Percentiles rank a stretch among this genome's conserved stretches.
These are phyloP conservation scores for Leptomonas seymouri DNA, from an alignment of 208 protist genomes.

Conservation along the genomic window DNA sequence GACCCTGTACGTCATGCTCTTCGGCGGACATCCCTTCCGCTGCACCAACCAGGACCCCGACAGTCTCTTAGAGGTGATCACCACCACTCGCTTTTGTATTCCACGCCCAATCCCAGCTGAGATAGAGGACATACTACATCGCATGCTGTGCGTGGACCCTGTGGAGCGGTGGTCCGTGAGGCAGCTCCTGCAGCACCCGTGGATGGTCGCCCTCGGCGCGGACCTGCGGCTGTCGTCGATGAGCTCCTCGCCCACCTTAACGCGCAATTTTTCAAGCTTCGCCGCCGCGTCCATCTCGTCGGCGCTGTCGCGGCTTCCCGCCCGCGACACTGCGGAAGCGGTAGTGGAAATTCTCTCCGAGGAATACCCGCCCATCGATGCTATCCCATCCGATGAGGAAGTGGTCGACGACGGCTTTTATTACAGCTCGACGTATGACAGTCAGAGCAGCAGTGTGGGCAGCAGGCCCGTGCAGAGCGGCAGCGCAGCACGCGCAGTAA, in stretches of 20 bases:
- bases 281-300: too few relatives aligned
- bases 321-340: not conserved
- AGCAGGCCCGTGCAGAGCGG: not conserved
- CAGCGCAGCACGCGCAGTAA: not conserved
- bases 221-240: slow-evolving; percentile 16
- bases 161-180: slow-evolving; percentile 72
- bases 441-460: slow-evolving; percentile 11
- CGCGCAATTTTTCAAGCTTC: not conserved
- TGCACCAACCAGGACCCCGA: slow-evolving; percentile 53
- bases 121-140: slow-evolving; percentile 60
- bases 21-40: slow-evolving; percentile 93
- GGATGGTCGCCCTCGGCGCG: slow-evolving; percentile 38
- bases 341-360: slow-evolving; percentile 18
- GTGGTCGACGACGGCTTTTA: slow-evolving; percentile 39
- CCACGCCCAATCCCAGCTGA: slow-evolving; percentile 51
- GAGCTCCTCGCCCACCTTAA: not conserved
- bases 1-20: slow-evolving; percentile 92
- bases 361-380: slow-evolving; percentile 22
- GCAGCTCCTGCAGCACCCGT: slow-evolving; percentile 78
- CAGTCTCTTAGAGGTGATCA: slow-evolving; percentile 62
- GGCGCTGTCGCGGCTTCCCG: not conserved
- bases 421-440: slow-evolving; percentile 9
- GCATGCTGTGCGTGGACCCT: slow-evolving; percentile 81
- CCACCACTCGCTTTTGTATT: slow-evolving; percentile 50
- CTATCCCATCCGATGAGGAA: slow-evolving; percentile 31